Evolutionary conservation across 1,139 yeast genomes (phyloP), one percentile per base, ranked within the genome.

Genomic region (Taphrina flavorubra): DNA sequence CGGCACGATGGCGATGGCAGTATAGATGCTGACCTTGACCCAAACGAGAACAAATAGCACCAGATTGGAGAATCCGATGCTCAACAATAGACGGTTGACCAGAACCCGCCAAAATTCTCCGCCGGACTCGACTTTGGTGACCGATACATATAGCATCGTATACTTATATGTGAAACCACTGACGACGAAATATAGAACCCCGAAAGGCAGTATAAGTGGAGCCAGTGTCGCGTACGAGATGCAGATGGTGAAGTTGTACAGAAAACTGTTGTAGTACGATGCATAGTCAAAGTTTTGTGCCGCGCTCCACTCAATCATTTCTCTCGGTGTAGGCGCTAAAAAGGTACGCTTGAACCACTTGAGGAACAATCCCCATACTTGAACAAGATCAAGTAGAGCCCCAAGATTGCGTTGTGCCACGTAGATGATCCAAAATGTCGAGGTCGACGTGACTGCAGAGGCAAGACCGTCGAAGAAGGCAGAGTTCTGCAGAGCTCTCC

Each of bases 361-460:
- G 65, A 74, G 72, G 1, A 77, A 11, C 11, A 80, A 71, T 4
- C 75, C 72, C 61, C 78, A 46, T 2, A 77, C 74, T 70, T 80
- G 81, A 14, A 79, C 72, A 8, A 79, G 70, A 65, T 77, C 79
- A 11, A 78, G 69, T 46, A 77, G 72, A 1, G 78, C 72, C 10
- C 78, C 79, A 18, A 79, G 63, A 59, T 77, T 76, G 18, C 70
- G 49, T 37, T 79, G 75, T 36, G 80, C 70, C 36, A 80, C 71
- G 70, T 79, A 80, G 78, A 79, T 77, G 36, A 80, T 80, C 82
- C 82, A 80, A 73, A 80, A 80, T 1, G 81, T 77, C 1, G 82
- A 79, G 10, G 80, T 77, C 49, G 77, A 74, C 66, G 80, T 77
- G 65, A 80, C 75, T 4, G 82, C 59, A 18, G 34, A 36, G 14